A percentile compares a stretch with the other conserved stretches of the same genome.
These are phyloP conservation scores for Primulina eburnea DNA, from an alignment of 257 asterid species.

Conservation along the genomic window DNA sequence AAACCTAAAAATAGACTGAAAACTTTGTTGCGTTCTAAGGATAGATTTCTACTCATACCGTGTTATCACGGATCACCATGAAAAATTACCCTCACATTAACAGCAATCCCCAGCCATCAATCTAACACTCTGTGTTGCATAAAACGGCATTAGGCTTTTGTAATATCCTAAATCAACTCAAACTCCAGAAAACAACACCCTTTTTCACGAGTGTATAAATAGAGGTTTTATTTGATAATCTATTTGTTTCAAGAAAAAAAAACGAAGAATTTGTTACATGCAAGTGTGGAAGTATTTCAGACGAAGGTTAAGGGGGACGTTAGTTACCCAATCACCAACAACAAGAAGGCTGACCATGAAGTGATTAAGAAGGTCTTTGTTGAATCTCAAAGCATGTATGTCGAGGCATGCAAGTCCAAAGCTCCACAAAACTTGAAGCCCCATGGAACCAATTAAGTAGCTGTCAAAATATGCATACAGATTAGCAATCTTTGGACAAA, in stretches of 20 bases:
- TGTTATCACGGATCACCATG: too few species aligned
- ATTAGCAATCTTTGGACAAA: slow-evolving; percentile 19
- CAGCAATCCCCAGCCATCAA: too few species aligned
- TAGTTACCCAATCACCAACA: slow-evolving; percentile 88
- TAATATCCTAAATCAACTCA: neutral
- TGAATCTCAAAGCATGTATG: slow-evolving; percentile 76
- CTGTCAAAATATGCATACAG: slow-evolving; percentile 38
- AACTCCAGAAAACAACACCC: neutral
- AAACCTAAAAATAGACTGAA: too few species aligned
- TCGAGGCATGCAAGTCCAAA: slow-evolving; percentile 81
- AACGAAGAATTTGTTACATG: too few species aligned
- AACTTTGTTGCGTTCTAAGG: too few species aligned
- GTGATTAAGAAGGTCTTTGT: slow-evolving; percentile 63
- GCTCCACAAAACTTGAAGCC: slow-evolving; percentile 92
- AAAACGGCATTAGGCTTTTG: neutral
- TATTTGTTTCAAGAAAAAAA: neutral
- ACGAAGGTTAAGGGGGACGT: slow-evolving; percentile 16
- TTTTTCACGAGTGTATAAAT: too few species aligned
- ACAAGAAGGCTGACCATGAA: slow-evolving; percentile 67
- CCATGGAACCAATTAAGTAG: slow-evolving; percentile 91
- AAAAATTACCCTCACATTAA: too few species aligned
- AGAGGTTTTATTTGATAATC: too few species aligned
- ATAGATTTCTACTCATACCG: too few species aligned
- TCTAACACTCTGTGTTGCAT: too few species aligned
- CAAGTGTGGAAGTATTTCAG: neutral